Conservation (phyloP, 768 basidiomycete species). For the Melanogaster broomeanus region DNA sequence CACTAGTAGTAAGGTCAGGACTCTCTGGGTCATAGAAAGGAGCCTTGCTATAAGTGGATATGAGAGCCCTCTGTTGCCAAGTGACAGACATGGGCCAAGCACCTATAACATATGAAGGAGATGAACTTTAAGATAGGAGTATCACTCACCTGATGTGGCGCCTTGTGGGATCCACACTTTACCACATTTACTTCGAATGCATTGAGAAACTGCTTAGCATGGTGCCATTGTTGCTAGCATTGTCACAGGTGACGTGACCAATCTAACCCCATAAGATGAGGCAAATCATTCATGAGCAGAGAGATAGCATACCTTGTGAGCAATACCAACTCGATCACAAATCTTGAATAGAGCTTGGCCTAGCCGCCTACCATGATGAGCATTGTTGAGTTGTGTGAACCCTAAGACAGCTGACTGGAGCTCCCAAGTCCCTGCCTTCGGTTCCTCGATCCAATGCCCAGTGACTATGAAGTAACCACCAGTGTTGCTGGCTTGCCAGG, state of each 20-base stretch:
- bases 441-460: constrained; percentile 11
- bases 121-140: no score
- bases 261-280: no score
- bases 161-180: no score
- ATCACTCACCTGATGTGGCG: no score
- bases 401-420: constrained; percentile 34
- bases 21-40: constrained; percentile 23
- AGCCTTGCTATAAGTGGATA: constrained; percentile 27
- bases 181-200: no score
- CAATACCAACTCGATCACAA: no score
- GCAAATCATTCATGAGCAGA: not conserved
- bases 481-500: constrained; percentile 41
- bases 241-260: constrained; percentile 35
- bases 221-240: constrained; percentile 5
- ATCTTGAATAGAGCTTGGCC: no score
- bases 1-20: constrained; percentile 13
- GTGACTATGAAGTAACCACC: constrained; percentile 31
- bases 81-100: constrained; percentile 13
- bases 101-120: constrained; percentile 36
- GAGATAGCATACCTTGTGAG: no score
- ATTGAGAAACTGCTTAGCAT: no score
- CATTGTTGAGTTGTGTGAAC: constrained; percentile 18
- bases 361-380: no score
- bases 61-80: constrained; percentile 32
- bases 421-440: constrained; percentile 24